These are phyloP conservation scores for Cercospora beticola DNA, from an alignment of 2,329 filamentous ascomycete species.

Conservation along the genomic window DNA sequence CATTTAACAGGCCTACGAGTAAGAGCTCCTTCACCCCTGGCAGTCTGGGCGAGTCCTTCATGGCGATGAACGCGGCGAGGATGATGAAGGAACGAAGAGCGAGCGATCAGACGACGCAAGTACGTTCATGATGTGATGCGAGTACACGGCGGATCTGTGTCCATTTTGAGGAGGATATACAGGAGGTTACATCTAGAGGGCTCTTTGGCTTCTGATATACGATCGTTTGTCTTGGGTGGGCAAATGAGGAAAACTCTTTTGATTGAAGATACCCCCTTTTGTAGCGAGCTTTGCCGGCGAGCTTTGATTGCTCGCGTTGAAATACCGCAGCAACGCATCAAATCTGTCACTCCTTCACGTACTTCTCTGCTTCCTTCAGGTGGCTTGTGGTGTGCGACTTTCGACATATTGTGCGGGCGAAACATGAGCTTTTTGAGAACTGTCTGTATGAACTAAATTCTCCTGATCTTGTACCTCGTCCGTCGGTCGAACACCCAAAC, in stretches of 20 bases:
- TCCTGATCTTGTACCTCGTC: not conserved
- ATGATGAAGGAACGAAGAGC: conserved; percentile 26
- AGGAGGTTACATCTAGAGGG: not conserved
- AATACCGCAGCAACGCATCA: not conserved
- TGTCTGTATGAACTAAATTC: not conserved
- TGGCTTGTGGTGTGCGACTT: too few relatives aligned
- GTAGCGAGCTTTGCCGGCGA: not conserved
- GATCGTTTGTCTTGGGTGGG: not conserved
- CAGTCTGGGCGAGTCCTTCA: conserved; percentile 39
- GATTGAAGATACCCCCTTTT: not conserved
- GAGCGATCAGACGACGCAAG: conserved; percentile 17
- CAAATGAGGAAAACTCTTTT: not conserved
- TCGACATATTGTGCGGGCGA: too few relatives aligned
- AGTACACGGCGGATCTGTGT: not conserved
- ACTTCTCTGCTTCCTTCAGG: too few relatives aligned
- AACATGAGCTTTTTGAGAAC: not conserved
- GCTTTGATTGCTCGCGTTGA: not conserved
- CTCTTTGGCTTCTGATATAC: not conserved
- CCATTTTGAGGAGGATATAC: not conserved
- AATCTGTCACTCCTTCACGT: not conserved
- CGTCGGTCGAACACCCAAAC: not conserved
- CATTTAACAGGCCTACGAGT: conserved; percentile 18
- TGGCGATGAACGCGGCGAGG: conserved; percentile 38
- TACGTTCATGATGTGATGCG: not conserved
- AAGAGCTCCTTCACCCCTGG: conserved; percentile 33